These are phyloP conservation scores for Lathyrus aphaca DNA, from an alignment of 306 rosid species.

Conservation along the genomic window DNA sequence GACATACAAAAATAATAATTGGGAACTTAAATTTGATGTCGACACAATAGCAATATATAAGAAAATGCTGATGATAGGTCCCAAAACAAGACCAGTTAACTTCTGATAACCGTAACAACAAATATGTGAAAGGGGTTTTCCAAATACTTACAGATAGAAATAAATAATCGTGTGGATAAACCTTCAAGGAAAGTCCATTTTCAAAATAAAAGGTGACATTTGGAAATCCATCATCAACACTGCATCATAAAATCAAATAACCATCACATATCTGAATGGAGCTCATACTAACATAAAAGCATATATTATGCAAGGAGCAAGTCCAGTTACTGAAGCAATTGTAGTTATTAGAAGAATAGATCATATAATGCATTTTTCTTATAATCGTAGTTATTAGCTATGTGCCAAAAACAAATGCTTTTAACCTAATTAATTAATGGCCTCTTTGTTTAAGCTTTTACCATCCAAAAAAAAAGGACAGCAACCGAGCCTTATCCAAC, in stretches of 20 bases:
- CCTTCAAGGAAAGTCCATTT: constrained; percentile 85
- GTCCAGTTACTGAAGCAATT: constrained; percentile 29
- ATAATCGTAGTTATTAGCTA: neutral
- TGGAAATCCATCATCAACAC: constrained; percentile 94
- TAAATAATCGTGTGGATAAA: constrained; percentile 90
- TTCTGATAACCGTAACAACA: constrained; percentile 21
- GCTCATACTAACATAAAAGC: constrained; percentile 28
- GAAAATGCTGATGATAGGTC: constrained; percentile 26
- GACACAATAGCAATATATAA: constrained; percentile 11
- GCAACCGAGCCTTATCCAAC: too few species aligned
- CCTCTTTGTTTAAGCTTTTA: neutral
- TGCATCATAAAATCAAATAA: constrained; percentile 51
- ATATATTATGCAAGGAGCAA: constrained; percentile 5
- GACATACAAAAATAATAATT: constrained; percentile 6
- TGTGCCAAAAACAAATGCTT: constrained; percentile 7
- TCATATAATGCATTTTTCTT: constrained; percentile 10
- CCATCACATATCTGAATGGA: constrained; percentile 25
- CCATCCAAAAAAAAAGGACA: neutral
- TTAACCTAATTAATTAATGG: neutral
- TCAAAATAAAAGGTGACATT: constrained; percentile 75
- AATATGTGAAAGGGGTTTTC: neutral
- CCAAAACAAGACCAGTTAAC: constrained; percentile 26
- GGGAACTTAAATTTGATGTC: neutral
- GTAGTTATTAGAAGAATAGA: neutral
- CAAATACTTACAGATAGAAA: constrained; percentile 73